Conservation (phyloP, 805 yeast species). For the Saturnispora serradocipensis region DNA sequence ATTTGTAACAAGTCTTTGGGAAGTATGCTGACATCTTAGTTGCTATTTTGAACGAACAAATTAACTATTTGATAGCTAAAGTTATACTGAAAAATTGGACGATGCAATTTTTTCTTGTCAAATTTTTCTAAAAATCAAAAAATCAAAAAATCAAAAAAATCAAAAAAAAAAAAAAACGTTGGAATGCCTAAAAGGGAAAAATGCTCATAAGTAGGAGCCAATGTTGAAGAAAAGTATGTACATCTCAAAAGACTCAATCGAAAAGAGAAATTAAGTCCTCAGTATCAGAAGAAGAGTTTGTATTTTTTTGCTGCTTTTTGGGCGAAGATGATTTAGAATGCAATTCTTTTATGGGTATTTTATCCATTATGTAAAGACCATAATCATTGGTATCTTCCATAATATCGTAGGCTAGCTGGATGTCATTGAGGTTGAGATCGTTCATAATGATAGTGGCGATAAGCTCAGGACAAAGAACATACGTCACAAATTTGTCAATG, state of each 20-base stretch:
- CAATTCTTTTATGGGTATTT: slow-evolving; percentile 2
- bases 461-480: slow-evolving; percentile 57
- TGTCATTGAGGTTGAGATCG: slow-evolving; percentile 30
- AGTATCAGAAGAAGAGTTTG: neutral
- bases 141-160: neutral
- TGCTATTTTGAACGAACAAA: neutral
- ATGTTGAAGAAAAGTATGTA: neutral
- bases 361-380: slow-evolving; percentile 29
- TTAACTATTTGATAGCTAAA: neutral
- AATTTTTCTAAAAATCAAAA: neutral
- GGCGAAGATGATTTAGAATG: neutral
- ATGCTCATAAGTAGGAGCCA: neutral
- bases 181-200: neutral
- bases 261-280: neutral
- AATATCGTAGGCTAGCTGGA: slow-evolving; percentile 37
- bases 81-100: neutral
- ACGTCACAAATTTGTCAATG: slow-evolving; percentile 41
- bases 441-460: slow-evolving; percentile 41
- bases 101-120: neutral
- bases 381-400: slow-evolving; percentile 36
- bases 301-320: too few species aligned
- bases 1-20: slow-evolving; percentile 76
- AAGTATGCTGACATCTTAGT: slow-evolving; percentile 14
- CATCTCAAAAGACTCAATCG: neutral
- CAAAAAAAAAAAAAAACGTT: neutral